Conservation (phyloP, 352 stramenopile genomes). For the Blastocystis sp. region DNA sequence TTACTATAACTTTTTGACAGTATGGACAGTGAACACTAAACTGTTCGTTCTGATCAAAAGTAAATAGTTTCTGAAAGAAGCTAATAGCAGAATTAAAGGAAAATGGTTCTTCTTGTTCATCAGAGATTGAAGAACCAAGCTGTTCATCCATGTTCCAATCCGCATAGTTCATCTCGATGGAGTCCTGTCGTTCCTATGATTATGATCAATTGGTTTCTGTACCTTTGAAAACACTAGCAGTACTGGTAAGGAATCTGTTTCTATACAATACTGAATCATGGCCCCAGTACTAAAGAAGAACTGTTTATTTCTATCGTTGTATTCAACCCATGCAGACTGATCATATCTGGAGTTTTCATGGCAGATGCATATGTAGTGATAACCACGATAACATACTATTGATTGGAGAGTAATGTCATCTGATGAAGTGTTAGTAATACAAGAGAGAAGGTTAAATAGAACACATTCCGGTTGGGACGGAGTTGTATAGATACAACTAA, state of each 20-base stretch:
- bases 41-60: not conserved
- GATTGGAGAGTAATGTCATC: not conserved
- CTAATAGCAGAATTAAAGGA: not conserved
- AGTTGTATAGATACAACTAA: constrained; percentile 6
- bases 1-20: not conserved
- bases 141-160: not conserved
- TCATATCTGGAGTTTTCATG: not conserved
- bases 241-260: not conserved
- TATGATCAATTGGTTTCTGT: not conserved
- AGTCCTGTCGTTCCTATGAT: not conserved
- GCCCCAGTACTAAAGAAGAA: not conserved
- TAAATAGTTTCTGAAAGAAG: constrained; percentile 6
- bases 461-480: not conserved
- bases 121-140: not conserved
- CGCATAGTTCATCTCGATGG: not conserved
- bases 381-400: constrained; percentile 25
- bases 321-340: constrained; percentile 20
- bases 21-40: not conserved
- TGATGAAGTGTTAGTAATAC: not conserved
- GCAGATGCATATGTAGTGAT: constrained; percentile 26
- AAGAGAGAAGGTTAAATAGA: not conserved
- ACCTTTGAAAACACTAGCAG: constrained; percentile 41
- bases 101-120: not conserved
- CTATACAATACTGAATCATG: constrained; percentile 40
- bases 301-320: not conserved